Evolutionary conservation across 768 basidiomycete species (phyloP).

Genomic region (Coprinopsis strossmayeri): DNA sequence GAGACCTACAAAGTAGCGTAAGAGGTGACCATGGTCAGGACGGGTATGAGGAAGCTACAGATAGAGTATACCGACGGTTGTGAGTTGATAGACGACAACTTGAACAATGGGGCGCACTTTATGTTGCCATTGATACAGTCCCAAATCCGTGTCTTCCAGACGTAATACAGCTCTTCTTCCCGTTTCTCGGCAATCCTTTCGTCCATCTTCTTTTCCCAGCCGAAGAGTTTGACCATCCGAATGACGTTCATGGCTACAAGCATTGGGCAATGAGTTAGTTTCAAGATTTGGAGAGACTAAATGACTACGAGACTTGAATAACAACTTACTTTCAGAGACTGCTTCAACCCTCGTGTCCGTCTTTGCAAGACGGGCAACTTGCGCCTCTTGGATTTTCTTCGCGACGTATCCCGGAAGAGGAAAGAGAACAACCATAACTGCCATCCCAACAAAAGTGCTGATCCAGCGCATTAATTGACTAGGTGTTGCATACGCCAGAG

Average conservation of each 20-base stretch:
- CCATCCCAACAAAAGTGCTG: constrained; percentile 57
- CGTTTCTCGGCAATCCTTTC: constrained; percentile 51
- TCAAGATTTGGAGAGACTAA: constrained; percentile 5
- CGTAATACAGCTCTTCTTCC: constrained; percentile 52
- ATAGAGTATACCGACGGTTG: too few species aligned
- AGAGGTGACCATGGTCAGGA: constrained; percentile 58
- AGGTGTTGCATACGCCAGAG: too few species aligned
- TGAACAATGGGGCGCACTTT: constrained; percentile 34
- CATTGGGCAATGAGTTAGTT: constrained; percentile 1
- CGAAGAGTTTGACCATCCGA: constrained; percentile 70
- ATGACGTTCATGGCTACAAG: constrained; percentile 41
- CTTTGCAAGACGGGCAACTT: constrained; percentile 42
- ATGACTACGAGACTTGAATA: too few species aligned
- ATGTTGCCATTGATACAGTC: constrained; percentile 39
- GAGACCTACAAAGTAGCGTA: constrained; percentile 46
- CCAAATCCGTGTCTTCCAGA: constrained; percentile 49
- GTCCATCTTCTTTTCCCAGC: constrained; percentile 54
- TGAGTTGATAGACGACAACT: not conserved
- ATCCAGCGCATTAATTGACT: not conserved
- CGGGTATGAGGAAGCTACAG: constrained; percentile 49
- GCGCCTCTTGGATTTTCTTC: constrained; percentile 41
- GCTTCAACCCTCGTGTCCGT: constrained; percentile 56
- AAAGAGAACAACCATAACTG: constrained; percentile 41
- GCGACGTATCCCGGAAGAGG: constrained; percentile 57
- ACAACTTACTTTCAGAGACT: constrained; percentile 48